These are phyloP conservation scores for Talaromyces funiculosus DNA, from an alignment of 2,329 filamentous ascomycete genomes.

Conservation along the genomic window DNA sequence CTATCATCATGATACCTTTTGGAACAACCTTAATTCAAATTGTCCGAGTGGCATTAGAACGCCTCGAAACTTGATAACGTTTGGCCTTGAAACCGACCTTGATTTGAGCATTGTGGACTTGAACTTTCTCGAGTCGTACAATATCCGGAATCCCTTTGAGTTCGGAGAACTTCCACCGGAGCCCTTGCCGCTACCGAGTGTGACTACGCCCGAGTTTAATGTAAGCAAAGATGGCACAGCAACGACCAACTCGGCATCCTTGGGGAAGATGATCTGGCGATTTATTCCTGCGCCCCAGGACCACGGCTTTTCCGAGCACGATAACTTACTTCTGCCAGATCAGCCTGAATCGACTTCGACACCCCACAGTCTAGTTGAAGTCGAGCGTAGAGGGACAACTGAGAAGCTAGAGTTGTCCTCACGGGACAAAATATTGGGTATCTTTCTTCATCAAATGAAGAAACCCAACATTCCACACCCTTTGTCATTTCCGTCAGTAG, in stretches of 20 bases:
- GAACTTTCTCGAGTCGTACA: constrained; percentile 29
- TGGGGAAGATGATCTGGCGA: constrained; percentile 24
- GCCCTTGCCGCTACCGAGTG: background rate
- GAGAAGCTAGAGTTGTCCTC: constrained; percentile 9
- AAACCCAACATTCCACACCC: constrained; percentile 11
- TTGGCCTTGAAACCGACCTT: constrained; percentile 19
- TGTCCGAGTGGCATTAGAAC: constrained; percentile 13
- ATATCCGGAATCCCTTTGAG: constrained; percentile 27
- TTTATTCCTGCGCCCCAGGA: constrained; percentile 29
- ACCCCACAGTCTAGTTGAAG: constrained; percentile 13
- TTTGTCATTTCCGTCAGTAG: constrained; percentile 29
- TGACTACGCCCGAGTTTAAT: background rate
- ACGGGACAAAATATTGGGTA: constrained; percentile 11
- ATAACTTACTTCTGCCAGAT: constrained; percentile 28
- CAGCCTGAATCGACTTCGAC: background rate
- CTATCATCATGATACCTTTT: background rate
- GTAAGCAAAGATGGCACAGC: background rate
- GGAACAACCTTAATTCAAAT: background rate
- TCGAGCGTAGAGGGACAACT: constrained; percentile 14
- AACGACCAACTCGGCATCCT: constrained; percentile 13
- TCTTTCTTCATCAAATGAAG: constrained; percentile 9
- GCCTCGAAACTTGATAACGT: constrained; percentile 11
- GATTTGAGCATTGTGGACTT: constrained; percentile 30
- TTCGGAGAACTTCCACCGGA: constrained; percentile 5
- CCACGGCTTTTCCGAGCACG: constrained; percentile 27